phyloP scores from a whole-genome alignment of 129 eudicot genomes.

The Chrysanthemum seticuspe region DNA sequence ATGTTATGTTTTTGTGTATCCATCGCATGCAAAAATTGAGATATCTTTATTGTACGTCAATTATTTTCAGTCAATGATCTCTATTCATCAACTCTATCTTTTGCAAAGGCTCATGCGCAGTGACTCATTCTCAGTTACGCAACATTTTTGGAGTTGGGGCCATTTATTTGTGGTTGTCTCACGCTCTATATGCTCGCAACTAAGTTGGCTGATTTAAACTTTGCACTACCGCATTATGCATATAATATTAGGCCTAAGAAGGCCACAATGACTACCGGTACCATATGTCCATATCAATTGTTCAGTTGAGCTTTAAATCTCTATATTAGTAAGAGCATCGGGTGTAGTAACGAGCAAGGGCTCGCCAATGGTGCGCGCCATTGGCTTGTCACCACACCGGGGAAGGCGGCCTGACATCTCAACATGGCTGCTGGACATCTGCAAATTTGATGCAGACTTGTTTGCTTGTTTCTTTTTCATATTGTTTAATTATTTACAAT shows the following conservation, averaged over 20 bases:
- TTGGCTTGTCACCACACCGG: too few relatives aligned
- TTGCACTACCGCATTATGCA: neutral
- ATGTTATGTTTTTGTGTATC: conserved; percentile 8
- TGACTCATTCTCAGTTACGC: conserved; percentile 5
- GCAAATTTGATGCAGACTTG: too few relatives aligned
- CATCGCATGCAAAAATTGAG: neutral
- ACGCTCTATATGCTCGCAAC: neutral
- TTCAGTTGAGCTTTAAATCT: too few relatives aligned
- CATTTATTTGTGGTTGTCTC: neutral
- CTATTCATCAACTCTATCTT: conserved; percentile 15
- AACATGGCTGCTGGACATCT: too few relatives aligned
- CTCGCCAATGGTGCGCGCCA: too few relatives aligned
- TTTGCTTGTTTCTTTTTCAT: too few relatives aligned
- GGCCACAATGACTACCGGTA: neutral
- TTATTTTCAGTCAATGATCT: neutral
- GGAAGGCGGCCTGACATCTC: too few relatives aligned
- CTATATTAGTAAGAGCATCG: too few relatives aligned
- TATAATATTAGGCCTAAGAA: neutral
- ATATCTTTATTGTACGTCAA: neutral
- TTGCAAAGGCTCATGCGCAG: neutral
- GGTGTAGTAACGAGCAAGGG: too few relatives aligned
- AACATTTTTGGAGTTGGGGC: neutral
- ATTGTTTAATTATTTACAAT: too few relatives aligned
- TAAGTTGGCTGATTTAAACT: neutral
- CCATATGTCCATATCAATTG: neutral